Evolutionary conservation across 2,329 filamentous ascomycete species (phyloP).

Genomic region (Akanthomyces muscarius): DNA sequence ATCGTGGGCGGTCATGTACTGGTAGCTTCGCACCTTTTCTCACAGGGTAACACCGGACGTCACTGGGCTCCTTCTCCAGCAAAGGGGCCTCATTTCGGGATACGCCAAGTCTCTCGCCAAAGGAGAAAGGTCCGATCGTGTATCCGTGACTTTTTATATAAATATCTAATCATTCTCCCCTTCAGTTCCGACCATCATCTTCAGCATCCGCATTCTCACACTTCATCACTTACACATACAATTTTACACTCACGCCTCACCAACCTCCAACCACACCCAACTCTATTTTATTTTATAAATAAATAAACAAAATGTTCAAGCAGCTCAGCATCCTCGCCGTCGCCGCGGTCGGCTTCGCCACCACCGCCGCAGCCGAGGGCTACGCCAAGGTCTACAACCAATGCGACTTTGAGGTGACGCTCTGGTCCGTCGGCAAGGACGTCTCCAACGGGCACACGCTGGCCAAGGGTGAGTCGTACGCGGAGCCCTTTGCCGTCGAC

Average conservation of each 20-base stretch:
- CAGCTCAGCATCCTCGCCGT: slow-evolving; percentile 22
- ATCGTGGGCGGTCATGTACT: not conserved
- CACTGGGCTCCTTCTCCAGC: not conserved
- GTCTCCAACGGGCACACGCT: slow-evolving; percentile 28
- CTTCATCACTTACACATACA: not conserved
- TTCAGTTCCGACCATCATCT: too few relatives aligned
- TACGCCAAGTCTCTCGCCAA: too few relatives aligned
- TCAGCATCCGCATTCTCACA: not conserved
- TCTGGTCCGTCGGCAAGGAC: slow-evolving; percentile 36
- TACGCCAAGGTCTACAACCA: slow-evolving; percentile 35
- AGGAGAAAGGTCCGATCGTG: not conserved
- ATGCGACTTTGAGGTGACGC: slow-evolving; percentile 32
- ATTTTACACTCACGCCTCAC: not conserved
- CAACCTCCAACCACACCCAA: not conserved
- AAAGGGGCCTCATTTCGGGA: not conserved
- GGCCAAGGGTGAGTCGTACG: slow-evolving; percentile 27
- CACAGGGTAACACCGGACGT: not conserved
- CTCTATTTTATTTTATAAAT: not conserved
- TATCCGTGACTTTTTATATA: not conserved
- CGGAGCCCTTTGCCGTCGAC: slow-evolving; percentile 34
- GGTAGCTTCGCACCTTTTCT: not conserved
- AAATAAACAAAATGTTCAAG: slow-evolving; percentile 6
- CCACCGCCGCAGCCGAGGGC: slow-evolving; percentile 29
- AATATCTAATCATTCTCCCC: not conserved
- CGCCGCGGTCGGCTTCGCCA: slow-evolving; percentile 21